These are phyloP conservation scores for Camelina hispida DNA, from an alignment of 345 rosid genomes.

Conservation along the genomic window DNA sequence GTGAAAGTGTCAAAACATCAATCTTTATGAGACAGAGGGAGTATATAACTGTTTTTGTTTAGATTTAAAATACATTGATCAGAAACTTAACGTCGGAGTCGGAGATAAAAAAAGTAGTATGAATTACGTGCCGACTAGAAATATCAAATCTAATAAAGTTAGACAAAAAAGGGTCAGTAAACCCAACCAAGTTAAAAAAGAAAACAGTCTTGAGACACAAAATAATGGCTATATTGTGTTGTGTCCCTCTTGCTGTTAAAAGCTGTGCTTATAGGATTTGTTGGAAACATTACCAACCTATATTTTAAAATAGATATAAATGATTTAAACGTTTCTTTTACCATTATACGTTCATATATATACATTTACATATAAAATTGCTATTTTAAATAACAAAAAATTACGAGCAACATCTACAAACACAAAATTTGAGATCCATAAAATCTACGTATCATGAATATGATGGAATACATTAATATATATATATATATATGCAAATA, in stretches of 20 bases:
- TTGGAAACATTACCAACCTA: slow-evolving; percentile 44
- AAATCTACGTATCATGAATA: not conserved
- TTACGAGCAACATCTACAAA: not conserved
- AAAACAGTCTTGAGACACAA: slow-evolving; percentile 45
- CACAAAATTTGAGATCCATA: not conserved
- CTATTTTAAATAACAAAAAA: not conserved
- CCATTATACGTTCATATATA: not conserved
- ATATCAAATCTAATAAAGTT: not conserved
- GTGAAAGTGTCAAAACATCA: too few species aligned
- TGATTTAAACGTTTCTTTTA: not conserved
- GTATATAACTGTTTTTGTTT: too few species aligned
- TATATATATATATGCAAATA: not conserved
- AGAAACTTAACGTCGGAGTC: too few species aligned
- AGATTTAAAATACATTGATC: too few species aligned
- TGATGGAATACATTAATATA: too few species aligned
- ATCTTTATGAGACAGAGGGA: too few species aligned
- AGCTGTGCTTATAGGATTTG: slow-evolving; percentile 42
- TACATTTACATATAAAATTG: not conserved
- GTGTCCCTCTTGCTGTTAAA: slow-evolving; percentile 42
- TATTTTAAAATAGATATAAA: not conserved
- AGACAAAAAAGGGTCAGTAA: slow-evolving; percentile 40
- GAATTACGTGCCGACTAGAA: not conserved
- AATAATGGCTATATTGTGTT: slow-evolving; percentile 39
- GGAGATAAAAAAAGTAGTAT: not conserved
- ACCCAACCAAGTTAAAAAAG: slow-evolving; percentile 27